Percentiles rank a stretch among this genome's conserved stretches.
phyloP scores from a whole-genome alignment of 805 yeast species.

The Geotrichum ghanense region DNA sequence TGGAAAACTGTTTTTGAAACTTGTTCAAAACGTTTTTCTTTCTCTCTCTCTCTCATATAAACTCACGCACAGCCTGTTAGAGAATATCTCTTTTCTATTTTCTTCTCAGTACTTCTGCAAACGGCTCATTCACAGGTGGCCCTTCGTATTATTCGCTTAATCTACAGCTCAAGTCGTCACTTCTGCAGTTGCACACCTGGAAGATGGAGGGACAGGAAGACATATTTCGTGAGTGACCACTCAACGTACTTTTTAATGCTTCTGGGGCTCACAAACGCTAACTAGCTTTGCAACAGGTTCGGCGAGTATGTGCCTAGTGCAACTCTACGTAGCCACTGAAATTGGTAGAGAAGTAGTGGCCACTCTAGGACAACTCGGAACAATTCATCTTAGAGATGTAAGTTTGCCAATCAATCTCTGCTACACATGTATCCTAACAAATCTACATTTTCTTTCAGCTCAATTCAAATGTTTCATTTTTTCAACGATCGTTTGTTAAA shows the following conservation, averaged over 20 bases:
- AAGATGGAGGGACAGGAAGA: conserved; percentile 12
- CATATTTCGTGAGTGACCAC: conserved; percentile 15
- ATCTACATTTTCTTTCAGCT: conserved; percentile 23
- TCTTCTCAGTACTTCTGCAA: no score
- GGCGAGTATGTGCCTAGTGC: conserved; percentile 94
- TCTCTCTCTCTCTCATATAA: not conserved
- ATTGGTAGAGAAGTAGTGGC: conserved; percentile 75
- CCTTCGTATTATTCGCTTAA: no score
- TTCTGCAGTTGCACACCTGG: no score
- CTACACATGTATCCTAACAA: not conserved
- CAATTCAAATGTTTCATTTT: conserved; percentile 64
- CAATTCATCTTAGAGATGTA: conserved; percentile 73
- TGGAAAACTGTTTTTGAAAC: conserved; percentile 1
- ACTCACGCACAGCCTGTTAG: no score
- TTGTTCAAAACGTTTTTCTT: not conserved
- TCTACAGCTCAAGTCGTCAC: no score
- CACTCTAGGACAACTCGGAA: conserved; percentile 70
- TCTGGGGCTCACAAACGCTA: not conserved
- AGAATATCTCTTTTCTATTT: no score
- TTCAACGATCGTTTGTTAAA: conserved; percentile 80
- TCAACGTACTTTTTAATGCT: not conserved
- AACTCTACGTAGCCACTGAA: conserved; percentile 82
- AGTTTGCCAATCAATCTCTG: conserved; percentile 4
- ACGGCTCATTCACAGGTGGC: no score
- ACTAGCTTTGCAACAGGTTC: conserved; percentile 38